Evolutionary conservation across 1,284 basidiomycete species (phyloP), one percentile per base, ranked within the genome.

Genomic region (Phellinidium pouzarii): DNA sequence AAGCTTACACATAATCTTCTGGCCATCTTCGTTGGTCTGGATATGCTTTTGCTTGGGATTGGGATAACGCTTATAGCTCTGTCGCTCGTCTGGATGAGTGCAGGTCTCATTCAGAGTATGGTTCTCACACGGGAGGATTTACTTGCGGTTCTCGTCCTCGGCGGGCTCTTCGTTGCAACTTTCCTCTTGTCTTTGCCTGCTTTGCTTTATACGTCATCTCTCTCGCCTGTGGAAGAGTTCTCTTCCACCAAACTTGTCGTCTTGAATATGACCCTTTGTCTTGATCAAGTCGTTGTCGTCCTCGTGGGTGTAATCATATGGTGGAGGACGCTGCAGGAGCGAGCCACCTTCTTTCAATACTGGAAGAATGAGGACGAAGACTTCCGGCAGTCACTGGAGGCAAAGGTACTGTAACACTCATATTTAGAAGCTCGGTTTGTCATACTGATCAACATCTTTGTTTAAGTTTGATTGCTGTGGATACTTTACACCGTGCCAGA

Each of bases 261-360:
- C 27, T 36, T 48, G 11, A 48, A 36, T 36, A 17, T 19, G 12
- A 36, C 36, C 12, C 46, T 48, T 14, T 36, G 5, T 29, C 26
- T 48, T 11, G 46, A 48, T 14, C 29, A 48, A 29, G 34, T 25
- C 27, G 34, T 36, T 20, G 29, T 48, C 2, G 36, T 48, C n/a
- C 27, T 17, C 8, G 46, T 31, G 17, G 46, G 46, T n/a, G 34
- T 38, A 14, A 38, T 48, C 20, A 31, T 48, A 14, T 48, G 46
- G 46, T 48, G 46, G 46, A 31, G 46, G 34, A 48, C 46, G 46
- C 46, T 48, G 17, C 46, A 48, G 29, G 46, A 48, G 29, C 27
- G 46, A n/a, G 34, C 22, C 27, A 38, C 27, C 3, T 48, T 48
- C 34, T 48, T 25, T n/a, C 27, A 48, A 31, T 25, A 23, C n/a